Evolutionary conservation across 257 asterid species (phyloP), one percentile per base, ranked within the genome.

Genomic region (Solanum lycopersicoides): DNA sequence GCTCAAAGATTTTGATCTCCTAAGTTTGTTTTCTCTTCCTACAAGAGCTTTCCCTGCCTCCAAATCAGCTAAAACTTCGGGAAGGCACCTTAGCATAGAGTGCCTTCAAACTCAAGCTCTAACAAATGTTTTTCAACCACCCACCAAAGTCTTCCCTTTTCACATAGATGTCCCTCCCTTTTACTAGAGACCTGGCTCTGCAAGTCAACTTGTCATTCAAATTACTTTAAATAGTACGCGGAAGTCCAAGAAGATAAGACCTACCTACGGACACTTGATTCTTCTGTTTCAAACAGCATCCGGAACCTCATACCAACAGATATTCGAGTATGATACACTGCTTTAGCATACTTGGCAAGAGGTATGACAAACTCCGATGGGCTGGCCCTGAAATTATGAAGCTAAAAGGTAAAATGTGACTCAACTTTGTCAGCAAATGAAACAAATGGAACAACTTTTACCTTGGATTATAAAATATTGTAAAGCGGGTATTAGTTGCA

Each of bases 261-360:
- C 86, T 91, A 96, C 98, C 98, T 91, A 65, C 98, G 98, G 82
- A 96, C 98, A 66, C 98, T 96, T 25, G 98, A 94, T 90, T 95
- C 98, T 85, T 95, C 98, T 75, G 98, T 95, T 90, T 95, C 98
- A 89, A 95, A 96, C 35, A 96, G 96, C 98, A 96, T 96, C 86
- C 98, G 94, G 68, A 96, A 96, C 86, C 98, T 97, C 98, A 96
- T 96, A 85, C 98, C 98, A 37, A 96, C 96, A 90, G 98, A 94
- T 87, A 96, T 94, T 82, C 98, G 91, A 7, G 97, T 95, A 88
- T 96, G 98, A 90, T 92, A 95, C 50, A 91, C 98, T 60, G 98
- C 93, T 92, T 96, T 95, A 80, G 97, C 98, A 71, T 95, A 96
- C 88, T 96, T 96, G 2, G 96, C 98, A 21, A 96, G 93, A 82